phyloP scores from a whole-genome alignment of 495 filamentous ascomycete species.

The Aspergillus funiculosus region DNA sequence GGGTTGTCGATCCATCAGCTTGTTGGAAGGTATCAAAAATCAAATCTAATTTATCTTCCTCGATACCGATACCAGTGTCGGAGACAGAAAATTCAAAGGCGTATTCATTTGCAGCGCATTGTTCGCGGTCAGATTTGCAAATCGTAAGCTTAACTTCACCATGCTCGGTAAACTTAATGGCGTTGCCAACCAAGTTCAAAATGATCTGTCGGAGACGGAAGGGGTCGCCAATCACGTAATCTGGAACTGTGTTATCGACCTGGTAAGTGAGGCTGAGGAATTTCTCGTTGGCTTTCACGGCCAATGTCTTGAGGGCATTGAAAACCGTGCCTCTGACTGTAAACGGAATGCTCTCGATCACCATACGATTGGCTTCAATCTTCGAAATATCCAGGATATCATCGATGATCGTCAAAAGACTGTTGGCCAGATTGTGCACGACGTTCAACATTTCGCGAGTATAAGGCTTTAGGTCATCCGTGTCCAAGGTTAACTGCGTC shows the following conservation, averaged over 20 bases:
- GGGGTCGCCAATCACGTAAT: constrained; percentile 95
- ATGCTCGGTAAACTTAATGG: constrained; percentile 91
- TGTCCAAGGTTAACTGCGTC: constrained; percentile 96
- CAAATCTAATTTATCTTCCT: constrained; percentile 89
- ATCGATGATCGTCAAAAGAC: constrained; percentile 96
- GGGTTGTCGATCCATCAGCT: constrained; percentile 94
- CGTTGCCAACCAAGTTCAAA: constrained; percentile 55
- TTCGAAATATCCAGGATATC: constrained; percentile 99
- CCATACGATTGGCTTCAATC: constrained; percentile 99
- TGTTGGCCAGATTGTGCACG: constrained; percentile 95
- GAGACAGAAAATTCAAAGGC: constrained; percentile 95
- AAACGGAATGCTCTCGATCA: constrained; percentile 97
- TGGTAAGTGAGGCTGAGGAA: constrained; percentile 90
- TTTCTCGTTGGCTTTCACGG: constrained; percentile 96
- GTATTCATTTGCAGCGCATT: constrained; percentile 69
- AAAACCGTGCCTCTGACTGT: constrained; percentile 93
- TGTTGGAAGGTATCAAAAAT: constrained; percentile 99
- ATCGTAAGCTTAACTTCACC: constrained; percentile 96
- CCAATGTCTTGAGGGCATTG: constrained; percentile 93
- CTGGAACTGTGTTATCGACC: constrained; percentile 89
- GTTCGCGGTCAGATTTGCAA: constrained; percentile 60
- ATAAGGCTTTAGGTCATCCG: constrained; percentile 81
- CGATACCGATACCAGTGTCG: constrained; percentile 97
- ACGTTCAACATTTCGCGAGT: constrained; percentile 99
- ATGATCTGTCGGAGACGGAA: constrained; percentile 96